Evolutionary conservation across 148 eudicot species (phyloP), one percentile per base, ranked within the genome.

Genomic region (Rheum nobile): DNA sequence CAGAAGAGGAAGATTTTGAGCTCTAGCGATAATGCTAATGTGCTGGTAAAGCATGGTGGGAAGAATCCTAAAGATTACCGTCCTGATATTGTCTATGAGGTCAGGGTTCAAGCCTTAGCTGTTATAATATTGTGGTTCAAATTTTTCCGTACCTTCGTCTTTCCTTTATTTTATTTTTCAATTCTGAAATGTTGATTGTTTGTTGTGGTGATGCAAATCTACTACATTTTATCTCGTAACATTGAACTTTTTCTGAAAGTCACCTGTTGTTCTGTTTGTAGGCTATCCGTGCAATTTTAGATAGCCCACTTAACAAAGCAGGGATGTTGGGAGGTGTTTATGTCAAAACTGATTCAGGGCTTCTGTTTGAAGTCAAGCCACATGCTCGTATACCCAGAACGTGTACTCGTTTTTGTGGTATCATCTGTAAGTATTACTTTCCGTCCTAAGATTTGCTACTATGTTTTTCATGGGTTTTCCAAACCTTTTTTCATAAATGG

Each of bases 311-410:
- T 21, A 78, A 79, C 68, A 71, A 79, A 71, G 71, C 57, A 13
- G 85, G 82, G 29, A 71, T 79, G 78, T 72, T 82, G 31, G 80
- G 80, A 79, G 84, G 79, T 76, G 63, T 82, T 29, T 82, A 74
- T 67, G 80, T 82, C 63, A 82, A 70, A 69, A 79, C 76, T 71
- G 72, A 79, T 42, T 39, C 74, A 22, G 82, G 85, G 31, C 29
- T 75, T 47, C 67, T 68, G 24, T 76, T 82, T 47, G 85, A 82
- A 79, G 78, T 82, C 76, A 82, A 82, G 72, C 75, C 85, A 22
- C 82, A 82, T 74, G 75, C 76, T 74, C 80, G 80, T 42, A 78
- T 78, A 17, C 76, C 80, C 44, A 52, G 76, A 78, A 78, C 77
- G 4, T 50, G 50, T 52, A 67, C 77, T 43, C 80, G 85, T 17